Evolutionary conservation across 23 red algal genomes (phyloP).

Genomic region (Gracilaria gracilis): DNA sequence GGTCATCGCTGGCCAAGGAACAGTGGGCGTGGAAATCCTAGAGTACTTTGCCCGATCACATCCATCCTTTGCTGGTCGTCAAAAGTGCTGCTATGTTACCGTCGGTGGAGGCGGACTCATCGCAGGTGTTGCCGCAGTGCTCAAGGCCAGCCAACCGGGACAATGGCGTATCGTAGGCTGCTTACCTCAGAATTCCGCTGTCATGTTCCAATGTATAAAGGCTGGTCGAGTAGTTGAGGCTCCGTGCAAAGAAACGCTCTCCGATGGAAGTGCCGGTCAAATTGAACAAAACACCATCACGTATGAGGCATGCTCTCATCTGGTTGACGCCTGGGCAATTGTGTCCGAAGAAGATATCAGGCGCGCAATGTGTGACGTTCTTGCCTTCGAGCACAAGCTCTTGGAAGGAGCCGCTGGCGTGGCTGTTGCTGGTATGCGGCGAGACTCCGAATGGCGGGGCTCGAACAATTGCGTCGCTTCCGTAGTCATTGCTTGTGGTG

Average conservation of each 20-base stretch:
- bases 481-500: conserved; percentile 68
- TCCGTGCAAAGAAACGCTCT: conserved; percentile 51
- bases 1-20: conserved; percentile 52
- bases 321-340: conserved; percentile 69
- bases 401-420: conserved; percentile 73
- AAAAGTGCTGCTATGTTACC: conserved; percentile 70
- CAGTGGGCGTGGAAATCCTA: conserved; percentile 59
- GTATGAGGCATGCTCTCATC: conserved; percentile 15
- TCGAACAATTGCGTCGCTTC: conserved; percentile 26
- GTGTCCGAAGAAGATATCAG: conserved; percentile 70
- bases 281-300: conserved; percentile 62
- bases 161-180: conserved; percentile 74
- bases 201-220: conserved; percentile 65
- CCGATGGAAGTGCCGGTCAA: conserved; percentile 74
- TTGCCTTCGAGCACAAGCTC: conserved; percentile 49
- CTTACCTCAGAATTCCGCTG: conserved; percentile 63
- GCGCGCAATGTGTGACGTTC: conserved; percentile 39
- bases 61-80: background rate
- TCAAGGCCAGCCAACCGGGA: conserved; percentile 15
- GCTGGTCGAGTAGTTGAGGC: conserved; percentile 26
- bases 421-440: conserved; percentile 45
- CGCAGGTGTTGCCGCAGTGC: conserved; percentile 47
- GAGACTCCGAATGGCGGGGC: conserved; percentile 30
- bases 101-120: conserved; percentile 75
- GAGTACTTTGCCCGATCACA: conserved; percentile 13